A percentile compares a stretch with the other conserved stretches of the same genome.
These are phyloP conservation scores for Metarhizium guizhouense DNA, from an alignment of 2,329 filamentous ascomycete genomes.

Conservation along the genomic window DNA sequence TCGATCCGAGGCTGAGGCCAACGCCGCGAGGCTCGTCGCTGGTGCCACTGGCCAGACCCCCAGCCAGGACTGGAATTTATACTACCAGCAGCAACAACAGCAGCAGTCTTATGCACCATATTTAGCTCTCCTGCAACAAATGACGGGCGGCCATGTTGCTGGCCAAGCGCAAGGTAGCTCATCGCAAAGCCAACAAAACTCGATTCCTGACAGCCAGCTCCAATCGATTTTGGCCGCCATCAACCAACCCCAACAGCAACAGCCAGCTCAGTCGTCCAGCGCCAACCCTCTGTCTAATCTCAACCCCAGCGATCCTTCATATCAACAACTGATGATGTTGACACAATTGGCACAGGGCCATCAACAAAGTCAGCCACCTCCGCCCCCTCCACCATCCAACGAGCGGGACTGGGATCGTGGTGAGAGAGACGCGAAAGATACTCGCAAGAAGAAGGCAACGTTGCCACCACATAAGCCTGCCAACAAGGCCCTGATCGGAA, in stretches of 20 bases:
- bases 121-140: slow-evolving; percentile 32
- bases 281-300: slow-evolving; percentile 16
- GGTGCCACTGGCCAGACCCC: slow-evolving; percentile 9
- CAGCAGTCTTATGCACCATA: slow-evolving; percentile 28
- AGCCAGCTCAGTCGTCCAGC: slow-evolving; percentile 9
- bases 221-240: slow-evolving; percentile 36
- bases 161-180: slow-evolving; percentile 9
- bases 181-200: slow-evolving; percentile 13
- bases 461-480: slow-evolving; percentile 32
- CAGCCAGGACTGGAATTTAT: slow-evolving; percentile 18
- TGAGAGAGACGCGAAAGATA: slow-evolving; percentile 26
- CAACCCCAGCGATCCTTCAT: slow-evolving; percentile 30
- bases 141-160: slow-evolving; percentile 25
- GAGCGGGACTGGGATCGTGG: slow-evolving; percentile 19
- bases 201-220: slow-evolving; percentile 28
- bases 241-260: slow-evolving; percentile 24
- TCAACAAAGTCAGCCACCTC: slow-evolving; percentile 15
- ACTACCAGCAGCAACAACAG: slow-evolving; percentile 17
- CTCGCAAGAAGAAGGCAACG: slow-evolving; percentile 31
- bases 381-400: slow-evolving; percentile 6
- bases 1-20: slow-evolving; percentile 23
- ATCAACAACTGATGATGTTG: slow-evolving; percentile 30
- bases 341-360: slow-evolving; percentile 27
- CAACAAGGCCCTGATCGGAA: slow-evolving; percentile 52
- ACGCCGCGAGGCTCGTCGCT: slow-evolving; percentile 17